These are phyloP conservation scores for Apophysomyces trapeziformis DNA, from an alignment of 371 early-diverging fungal genomes.

Conservation along the genomic window DNA sequence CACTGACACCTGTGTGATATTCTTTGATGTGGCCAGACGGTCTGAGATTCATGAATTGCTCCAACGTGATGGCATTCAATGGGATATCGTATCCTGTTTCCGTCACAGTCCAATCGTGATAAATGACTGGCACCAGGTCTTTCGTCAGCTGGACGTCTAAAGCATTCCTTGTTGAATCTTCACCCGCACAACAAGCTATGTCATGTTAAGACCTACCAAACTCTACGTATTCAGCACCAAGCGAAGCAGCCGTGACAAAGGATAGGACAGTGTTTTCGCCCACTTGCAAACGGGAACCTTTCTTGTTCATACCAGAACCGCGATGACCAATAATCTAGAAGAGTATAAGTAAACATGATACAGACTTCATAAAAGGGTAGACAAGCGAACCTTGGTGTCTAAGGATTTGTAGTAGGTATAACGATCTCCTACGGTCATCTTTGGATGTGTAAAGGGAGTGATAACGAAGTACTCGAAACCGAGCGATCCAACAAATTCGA, in stretches of 20 bases:
- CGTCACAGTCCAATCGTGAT: slow-evolving; percentile 93
- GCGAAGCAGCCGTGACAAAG: slow-evolving; percentile 84
- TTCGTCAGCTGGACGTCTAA: slow-evolving; percentile 95
- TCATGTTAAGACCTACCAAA: slow-evolving; percentile 64
- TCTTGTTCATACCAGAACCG: slow-evolving; percentile 90
- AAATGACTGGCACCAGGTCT: slow-evolving; percentile 90
- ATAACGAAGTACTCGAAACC: slow-evolving; percentile 69
- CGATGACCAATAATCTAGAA: slow-evolving; percentile 90
- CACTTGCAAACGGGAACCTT: slow-evolving; percentile 68
- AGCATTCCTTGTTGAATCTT: neutral
- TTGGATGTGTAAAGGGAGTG: slow-evolving; percentile 68
- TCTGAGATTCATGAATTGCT: slow-evolving; percentile 73
- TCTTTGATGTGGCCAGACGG: slow-evolving; percentile 54
- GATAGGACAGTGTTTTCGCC: slow-evolving; percentile 96
- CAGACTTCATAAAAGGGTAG: neutral
- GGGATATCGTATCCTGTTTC: slow-evolving; percentile 88
- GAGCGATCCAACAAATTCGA: slow-evolving; percentile 67
- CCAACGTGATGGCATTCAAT: slow-evolving; percentile 70
- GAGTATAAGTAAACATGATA: neutral
- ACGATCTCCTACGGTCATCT: slow-evolving; percentile 59
- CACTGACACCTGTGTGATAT: slow-evolving; percentile 53
- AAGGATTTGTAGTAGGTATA: slow-evolving; percentile 70
- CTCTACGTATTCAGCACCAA: slow-evolving; percentile 93
- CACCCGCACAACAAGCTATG: neutral
- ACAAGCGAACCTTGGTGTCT: slow-evolving; percentile 54